phyloP scores from a whole-genome alignment of 164 flowering plant genomes.

The Kalanchoe fedtschenkoi region DNA sequence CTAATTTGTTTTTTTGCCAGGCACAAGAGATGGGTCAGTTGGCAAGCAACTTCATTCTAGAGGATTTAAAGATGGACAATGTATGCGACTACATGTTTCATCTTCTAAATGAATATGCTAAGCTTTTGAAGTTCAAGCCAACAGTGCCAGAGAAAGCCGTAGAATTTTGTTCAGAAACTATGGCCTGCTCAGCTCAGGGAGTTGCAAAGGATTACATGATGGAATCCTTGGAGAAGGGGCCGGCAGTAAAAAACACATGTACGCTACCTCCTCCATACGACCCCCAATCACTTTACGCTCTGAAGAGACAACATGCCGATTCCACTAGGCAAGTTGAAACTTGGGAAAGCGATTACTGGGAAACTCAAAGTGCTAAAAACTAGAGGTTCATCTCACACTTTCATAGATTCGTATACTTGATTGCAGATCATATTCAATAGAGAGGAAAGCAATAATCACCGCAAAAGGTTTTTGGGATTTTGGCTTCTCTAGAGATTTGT shows the following conservation, averaged over 20 bases:
- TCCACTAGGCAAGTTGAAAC: slow-evolving; percentile 7
- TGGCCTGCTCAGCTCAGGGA: slow-evolving; percentile 12
- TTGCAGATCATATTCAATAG: background rate
- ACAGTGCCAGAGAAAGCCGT: slow-evolving; percentile 9
- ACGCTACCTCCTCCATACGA: slow-evolving; percentile 11
- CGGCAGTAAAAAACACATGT: slow-evolving; percentile 6
- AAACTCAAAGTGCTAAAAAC: background rate
- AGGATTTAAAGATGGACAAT: slow-evolving; percentile 11
- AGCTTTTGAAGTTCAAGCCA: slow-evolving; percentile 12
- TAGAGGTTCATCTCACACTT: background rate
- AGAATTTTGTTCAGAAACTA: slow-evolving; percentile 12
- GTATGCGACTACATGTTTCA: slow-evolving; percentile 14
- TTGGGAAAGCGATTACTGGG: slow-evolving; percentile 8
- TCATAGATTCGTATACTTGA: background rate
- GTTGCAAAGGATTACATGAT: slow-evolving; percentile 5
- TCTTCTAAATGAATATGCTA: slow-evolving; percentile 12
- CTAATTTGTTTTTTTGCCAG: background rate
- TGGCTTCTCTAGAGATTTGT: background rate
- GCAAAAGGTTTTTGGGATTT: background rate
- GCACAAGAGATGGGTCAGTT: slow-evolving; percentile 10
- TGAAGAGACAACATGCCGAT: slow-evolving; percentile 5
- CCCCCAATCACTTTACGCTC: background rate
- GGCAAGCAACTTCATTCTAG: slow-evolving; percentile 7
- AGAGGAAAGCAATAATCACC: background rate
- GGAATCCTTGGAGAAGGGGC: slow-evolving; percentile 13